phyloP scores from a whole-genome alignment of 2,329 filamentous ascomycete genomes.

The Calonectria pseudoturangicola region DNA sequence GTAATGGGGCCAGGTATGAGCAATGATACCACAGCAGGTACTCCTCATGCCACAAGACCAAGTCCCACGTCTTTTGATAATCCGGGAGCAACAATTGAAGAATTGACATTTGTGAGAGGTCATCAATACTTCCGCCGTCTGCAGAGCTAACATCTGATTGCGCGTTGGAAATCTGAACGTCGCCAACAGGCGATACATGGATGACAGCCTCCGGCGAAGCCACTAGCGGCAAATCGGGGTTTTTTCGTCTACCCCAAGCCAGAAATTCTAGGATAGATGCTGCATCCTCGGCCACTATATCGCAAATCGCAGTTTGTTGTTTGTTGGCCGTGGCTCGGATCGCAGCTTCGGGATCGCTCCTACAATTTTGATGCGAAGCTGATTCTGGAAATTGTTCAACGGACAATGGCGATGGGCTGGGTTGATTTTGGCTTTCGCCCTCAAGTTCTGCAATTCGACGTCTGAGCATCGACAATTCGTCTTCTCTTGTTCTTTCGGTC shows the following conservation, averaged over 20 bases:
- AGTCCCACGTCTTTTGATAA: slow-evolving; percentile 1
- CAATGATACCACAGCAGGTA: slow-evolving; percentile 13
- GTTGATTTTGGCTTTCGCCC: neutral
- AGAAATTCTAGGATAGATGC: slow-evolving; percentile 11
- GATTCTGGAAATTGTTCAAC: neutral
- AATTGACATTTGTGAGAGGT: neutral
- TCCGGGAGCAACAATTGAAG: slow-evolving; percentile 5
- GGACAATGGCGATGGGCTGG: slow-evolving; percentile 3
- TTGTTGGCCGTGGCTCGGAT: too few species aligned
- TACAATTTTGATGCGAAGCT: neutral
- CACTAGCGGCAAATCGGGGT: neutral
- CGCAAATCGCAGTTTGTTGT: neutral
- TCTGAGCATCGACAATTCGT: slow-evolving; percentile 3
- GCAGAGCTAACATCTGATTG: neutral
- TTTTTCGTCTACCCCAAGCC: slow-evolving; percentile 4
- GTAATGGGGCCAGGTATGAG: neutral
- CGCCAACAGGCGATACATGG: neutral
- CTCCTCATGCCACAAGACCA: slow-evolving; percentile 18
- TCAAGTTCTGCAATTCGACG: neutral
- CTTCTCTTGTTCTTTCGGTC: neutral
- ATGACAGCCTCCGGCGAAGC: neutral
- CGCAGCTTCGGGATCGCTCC: too few species aligned
- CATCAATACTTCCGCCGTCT: neutral
- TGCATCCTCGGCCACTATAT: slow-evolving; percentile 1
- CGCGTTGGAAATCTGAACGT: neutral